Percentiles rank a stretch among this genome's conserved stretches.
Evolutionary conservation across 2,329 filamentous ascomycete species (phyloP).

Genomic region (Orbilia ellipsospora): DNA sequence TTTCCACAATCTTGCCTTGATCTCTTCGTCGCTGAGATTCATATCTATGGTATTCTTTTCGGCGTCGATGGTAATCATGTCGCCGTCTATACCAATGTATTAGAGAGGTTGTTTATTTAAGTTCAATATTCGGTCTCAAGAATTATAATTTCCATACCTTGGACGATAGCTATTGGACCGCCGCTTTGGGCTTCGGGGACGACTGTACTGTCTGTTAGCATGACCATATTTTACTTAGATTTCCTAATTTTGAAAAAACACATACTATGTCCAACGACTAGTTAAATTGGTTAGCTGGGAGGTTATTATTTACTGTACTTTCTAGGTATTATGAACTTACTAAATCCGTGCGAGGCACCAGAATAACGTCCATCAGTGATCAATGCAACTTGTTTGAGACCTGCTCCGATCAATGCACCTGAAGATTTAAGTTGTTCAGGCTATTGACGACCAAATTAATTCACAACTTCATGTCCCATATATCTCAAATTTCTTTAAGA

Average conservation of each 20-base stretch:
- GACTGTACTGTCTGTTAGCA: slow-evolving; percentile 49
- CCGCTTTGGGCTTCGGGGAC: slow-evolving; percentile 90
- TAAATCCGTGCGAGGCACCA: slow-evolving; percentile 81
- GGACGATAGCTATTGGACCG: slow-evolving; percentile 85
- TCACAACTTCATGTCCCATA: not conserved
- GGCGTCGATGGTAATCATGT: slow-evolving; percentile 86
- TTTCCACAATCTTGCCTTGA: slow-evolving; percentile 70
- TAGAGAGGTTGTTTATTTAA: too few relatives aligned
- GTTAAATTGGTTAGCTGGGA: not conserved
- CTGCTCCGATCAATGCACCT: slow-evolving; percentile 92
- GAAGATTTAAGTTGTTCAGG: slow-evolving; percentile 90
- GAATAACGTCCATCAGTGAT: slow-evolving; percentile 93
- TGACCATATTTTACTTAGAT: too few relatives aligned
- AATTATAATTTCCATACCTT: slow-evolving; percentile 54
- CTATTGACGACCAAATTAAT: slow-evolving; percentile 35
- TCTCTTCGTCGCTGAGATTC: slow-evolving; percentile 76
- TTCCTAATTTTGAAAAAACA: not conserved
- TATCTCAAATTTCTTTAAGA: too few relatives aligned
- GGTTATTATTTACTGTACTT: too few relatives aligned
- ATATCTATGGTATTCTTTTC: slow-evolving; percentile 78
- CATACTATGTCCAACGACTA: slow-evolving; percentile 53
- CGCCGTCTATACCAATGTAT: too few relatives aligned
- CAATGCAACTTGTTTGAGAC: slow-evolving; percentile 78
- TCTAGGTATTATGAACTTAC: slow-evolving; percentile 24
- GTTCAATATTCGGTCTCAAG: slow-evolving; percentile 1